Evolutionary conservation across 2,329 filamentous ascomycete genomes (phyloP), one percentile per base, ranked within the genome.

Genomic region (Leptographium lundbergii): DNA sequence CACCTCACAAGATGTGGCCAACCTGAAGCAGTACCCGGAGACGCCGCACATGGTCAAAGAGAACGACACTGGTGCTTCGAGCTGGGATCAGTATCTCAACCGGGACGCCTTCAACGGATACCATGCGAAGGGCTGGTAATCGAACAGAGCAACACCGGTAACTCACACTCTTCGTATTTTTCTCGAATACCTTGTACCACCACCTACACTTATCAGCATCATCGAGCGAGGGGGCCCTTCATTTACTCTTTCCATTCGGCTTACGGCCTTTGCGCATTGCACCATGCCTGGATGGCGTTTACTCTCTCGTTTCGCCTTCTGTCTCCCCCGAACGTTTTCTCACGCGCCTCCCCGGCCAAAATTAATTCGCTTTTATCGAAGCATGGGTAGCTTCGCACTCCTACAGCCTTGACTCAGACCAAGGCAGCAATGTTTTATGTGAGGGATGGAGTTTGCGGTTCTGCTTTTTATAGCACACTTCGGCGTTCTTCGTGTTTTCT

Each of bases 1-100:
- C 70, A 96, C 91, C 9, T 89, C 92, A 2, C 88, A 92, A 64
- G 91, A 96, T 69, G 85, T 96, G 63, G 88, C 89, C 62, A 95
- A 95, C 71, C 79, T 97, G 51, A 88, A 87, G 73, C 84, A 94
- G 70, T 89, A 87, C 67, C 88, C 89, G 6, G 85, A 88, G 65
- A 80, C 79, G 67, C 73, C 77, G 3, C 81, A 77, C 71, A 81
- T 81, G 72, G 77, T 80, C 72, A 77, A 77, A 69, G 76, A 78
- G 60, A 82, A 74, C 73, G 86, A 75, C 67, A 77, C 79, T 62
- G 87, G 87, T 67, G 82, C 85, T 66, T 84, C 79, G 67, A 90
- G 87, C 67, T 92, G 82, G 84, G 94, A 94, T 71, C 85, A 94
- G 67, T 94, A 91, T 72, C 91, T 95, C 67, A 84, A 87, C 68